Conservation (phyloP, 1,284 basidiomycete genomes). For the Gymnopus androsaceus region DNA sequence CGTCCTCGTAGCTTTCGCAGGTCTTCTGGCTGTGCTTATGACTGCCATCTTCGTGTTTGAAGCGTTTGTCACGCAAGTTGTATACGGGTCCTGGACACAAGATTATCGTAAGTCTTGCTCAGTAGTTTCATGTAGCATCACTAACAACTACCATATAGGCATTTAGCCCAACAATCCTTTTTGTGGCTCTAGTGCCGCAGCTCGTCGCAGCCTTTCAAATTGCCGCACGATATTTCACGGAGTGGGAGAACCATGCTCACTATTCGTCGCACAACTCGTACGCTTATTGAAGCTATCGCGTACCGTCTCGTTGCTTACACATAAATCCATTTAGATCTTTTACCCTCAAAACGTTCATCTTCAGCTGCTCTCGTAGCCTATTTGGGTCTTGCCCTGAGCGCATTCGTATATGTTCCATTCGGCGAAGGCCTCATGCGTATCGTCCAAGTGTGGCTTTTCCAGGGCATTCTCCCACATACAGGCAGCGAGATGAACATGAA, state of each 20-base stretch:
- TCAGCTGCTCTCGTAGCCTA: conserved; percentile 91
- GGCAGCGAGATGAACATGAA: conserved; percentile 17
- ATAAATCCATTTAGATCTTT: no score
- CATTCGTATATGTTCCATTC: conserved; percentile 92
- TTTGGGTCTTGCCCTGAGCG: conserved; percentile 80
- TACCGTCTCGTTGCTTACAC: no score
- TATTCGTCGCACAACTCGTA: conserved; percentile 73
- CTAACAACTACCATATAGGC: conserved; percentile 42
- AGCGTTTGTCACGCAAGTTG: conserved; percentile 80
- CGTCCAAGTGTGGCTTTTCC: conserved; percentile 49
- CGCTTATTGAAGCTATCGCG: no score
- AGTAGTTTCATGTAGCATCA: background rate
- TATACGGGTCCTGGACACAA: conserved; percentile 87
- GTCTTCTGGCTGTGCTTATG: conserved; percentile 67
- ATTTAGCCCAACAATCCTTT: conserved; percentile 84
- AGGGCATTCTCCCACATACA: conserved; percentile 22
- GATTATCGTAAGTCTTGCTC: conserved; percentile 60
- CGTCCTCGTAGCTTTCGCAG: conserved; percentile 77
- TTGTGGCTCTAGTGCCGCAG: conserved; percentile 81
- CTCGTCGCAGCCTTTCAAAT: conserved; percentile 79
- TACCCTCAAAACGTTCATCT: conserved; percentile 89
- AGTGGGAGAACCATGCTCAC: conserved; percentile 91
- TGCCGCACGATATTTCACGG: conserved; percentile 72
- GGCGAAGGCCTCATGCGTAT: conserved; percentile 78
- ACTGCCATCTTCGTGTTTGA: conserved; percentile 86